Conservation (phyloP, 2,329 filamentous ascomycete genomes). For the Aspergillus sp. region DNA sequence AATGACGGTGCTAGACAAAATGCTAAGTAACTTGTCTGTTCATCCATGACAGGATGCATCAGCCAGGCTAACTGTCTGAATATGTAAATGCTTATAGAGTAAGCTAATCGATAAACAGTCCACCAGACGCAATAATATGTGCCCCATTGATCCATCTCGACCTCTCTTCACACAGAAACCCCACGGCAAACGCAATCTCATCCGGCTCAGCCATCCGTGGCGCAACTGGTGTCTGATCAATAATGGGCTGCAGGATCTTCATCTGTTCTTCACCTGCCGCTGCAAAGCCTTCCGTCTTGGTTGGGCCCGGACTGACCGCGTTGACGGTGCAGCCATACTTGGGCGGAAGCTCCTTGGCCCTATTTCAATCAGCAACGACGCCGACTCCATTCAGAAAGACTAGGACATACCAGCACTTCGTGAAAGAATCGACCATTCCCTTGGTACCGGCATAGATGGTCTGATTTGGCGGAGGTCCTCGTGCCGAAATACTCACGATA, state of each 20-base stretch:
- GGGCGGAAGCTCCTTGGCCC: slow-evolving; percentile 48
- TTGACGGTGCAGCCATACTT: slow-evolving; percentile 53
- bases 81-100: too few species aligned
- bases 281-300: slow-evolving; percentile 41
- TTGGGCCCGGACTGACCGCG: slow-evolving; percentile 48
- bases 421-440: slow-evolving; percentile 54
- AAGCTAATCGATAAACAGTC: slow-evolving; percentile 21
- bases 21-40: too few species aligned
- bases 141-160: slow-evolving; percentile 53
- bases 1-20: too few species aligned
- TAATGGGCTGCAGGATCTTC: slow-evolving; percentile 44
- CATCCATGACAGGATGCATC: too few species aligned
- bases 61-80: too few species aligned
- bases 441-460: slow-evolving; percentile 56
- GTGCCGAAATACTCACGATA: slow-evolving; percentile 43
- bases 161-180: slow-evolving; percentile 48
- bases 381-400: background rate
- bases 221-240: slow-evolving; percentile 49
- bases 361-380: background rate
- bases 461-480: slow-evolving; percentile 38
- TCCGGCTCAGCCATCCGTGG: slow-evolving; percentile 47
- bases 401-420: slow-evolving; percentile 40
- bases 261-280: slow-evolving; percentile 44
- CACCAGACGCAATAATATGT: slow-evolving; percentile 39
- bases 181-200: slow-evolving; percentile 53